Percentiles rank a stretch among this genome's conserved stretches.
Evolutionary conservation across 2,329 filamentous ascomycete genomes (phyloP).

Genomic region (Botrytis paeoniae): DNA sequence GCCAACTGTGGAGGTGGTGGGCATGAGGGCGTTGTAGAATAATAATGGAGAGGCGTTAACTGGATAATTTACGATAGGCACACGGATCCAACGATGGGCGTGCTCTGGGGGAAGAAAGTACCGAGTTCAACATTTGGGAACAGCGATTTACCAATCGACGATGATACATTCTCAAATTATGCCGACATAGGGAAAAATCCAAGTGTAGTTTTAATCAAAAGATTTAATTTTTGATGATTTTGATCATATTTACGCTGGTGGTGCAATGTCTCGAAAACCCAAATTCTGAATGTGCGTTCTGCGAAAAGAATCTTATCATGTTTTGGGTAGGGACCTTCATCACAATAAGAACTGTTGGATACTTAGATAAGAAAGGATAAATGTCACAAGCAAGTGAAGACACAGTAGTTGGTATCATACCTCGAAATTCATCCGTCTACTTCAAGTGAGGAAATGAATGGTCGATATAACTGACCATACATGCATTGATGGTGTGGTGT

Average conservation of each 20-base stretch:
- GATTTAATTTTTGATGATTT: neutral
- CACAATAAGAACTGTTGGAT: neutral
- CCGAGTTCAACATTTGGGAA: slow-evolving; percentile 37
- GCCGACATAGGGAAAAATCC: neutral
- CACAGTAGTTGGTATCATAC: neutral
- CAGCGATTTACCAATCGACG: neutral
- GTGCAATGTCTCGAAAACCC: neutral
- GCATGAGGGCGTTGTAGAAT: neutral
- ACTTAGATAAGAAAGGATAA: neutral
- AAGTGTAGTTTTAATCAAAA: neutral
- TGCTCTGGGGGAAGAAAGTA: neutral
- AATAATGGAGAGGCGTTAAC: neutral
- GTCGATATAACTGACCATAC: neutral
- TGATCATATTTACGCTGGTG: neutral
- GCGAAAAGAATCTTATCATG: neutral
- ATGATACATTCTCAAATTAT: neutral
- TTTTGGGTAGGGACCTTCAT: neutral
- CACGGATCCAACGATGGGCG: neutral
- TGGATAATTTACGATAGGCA: neutral
- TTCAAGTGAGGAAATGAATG: neutral
- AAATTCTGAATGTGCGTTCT: neutral
- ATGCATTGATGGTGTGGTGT: neutral
- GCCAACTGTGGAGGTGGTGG: neutral
- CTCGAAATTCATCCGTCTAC: neutral
- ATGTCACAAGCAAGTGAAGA: neutral